These are phyloP conservation scores for Ceratobasidium sp. DNA, from an alignment of 1,284 basidiomycete genomes.

Conservation along the genomic window DNA sequence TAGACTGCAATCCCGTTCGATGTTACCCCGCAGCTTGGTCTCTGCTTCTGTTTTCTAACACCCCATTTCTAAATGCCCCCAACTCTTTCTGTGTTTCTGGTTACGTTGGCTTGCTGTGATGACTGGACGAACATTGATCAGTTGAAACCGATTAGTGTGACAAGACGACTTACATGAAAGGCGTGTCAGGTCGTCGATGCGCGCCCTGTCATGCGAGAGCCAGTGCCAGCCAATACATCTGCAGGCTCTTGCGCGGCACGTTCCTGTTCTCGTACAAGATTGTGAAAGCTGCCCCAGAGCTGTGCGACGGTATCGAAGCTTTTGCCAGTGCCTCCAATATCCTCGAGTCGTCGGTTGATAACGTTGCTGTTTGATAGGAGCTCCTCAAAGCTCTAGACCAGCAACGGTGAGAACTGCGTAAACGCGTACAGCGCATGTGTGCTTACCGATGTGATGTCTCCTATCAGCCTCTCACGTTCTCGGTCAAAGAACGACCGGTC, in stretches of 20 bases:
- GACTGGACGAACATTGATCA: slow-evolving; percentile 34
- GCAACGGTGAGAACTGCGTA: not conserved
- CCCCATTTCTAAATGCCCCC: slow-evolving; percentile 28
- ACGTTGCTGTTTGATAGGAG: slow-evolving; percentile 84
- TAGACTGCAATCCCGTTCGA: slow-evolving; percentile 29
- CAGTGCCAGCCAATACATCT: slow-evolving; percentile 56
- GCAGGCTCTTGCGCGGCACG: slow-evolving; percentile 50
- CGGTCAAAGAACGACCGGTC: slow-evolving; percentile 74
- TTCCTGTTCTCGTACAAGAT: slow-evolving; percentile 69
- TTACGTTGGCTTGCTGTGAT: slow-evolving; percentile 2
- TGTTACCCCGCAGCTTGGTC: slow-evolving; percentile 30
- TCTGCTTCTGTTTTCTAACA: not conserved
- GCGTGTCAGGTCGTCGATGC: not conserved
- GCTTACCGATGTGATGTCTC: slow-evolving; percentile 74
- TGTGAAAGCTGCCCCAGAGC: slow-evolving; percentile 84
- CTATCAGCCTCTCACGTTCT: slow-evolving; percentile 74
- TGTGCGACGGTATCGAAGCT: slow-evolving; percentile 91
- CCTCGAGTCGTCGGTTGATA: slow-evolving; percentile 92
- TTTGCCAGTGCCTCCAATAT: slow-evolving; percentile 88
- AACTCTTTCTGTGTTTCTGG: slow-evolving; percentile 18
- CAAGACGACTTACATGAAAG: not conserved
- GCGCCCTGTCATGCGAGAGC: slow-evolving; percentile 46
- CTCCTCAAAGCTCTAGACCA: slow-evolving; percentile 83
- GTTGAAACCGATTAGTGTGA: slow-evolving; percentile 3
- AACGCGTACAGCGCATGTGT: not conserved